These are phyloP conservation scores for Phytophthora parvispora DNA, from an alignment of 352 stramenopile genomes.

Conservation along the genomic window DNA sequence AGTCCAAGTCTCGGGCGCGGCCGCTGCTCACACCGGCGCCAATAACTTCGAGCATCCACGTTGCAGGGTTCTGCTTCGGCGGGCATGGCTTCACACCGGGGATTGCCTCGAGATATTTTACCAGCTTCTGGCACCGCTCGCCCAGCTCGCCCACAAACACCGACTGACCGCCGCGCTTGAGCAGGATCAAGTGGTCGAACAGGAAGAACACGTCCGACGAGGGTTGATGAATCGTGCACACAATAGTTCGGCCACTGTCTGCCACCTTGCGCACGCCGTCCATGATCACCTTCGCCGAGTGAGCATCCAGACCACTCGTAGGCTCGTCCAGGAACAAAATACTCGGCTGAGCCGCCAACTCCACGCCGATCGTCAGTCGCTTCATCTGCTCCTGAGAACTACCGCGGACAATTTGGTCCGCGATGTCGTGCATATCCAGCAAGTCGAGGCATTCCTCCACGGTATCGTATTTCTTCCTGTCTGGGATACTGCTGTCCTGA, in stretches of 20 bases:
- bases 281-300: conserved; percentile 80
- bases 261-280: conserved; percentile 81
- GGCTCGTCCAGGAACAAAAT: conserved; percentile 80
- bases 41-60: conserved; percentile 34
- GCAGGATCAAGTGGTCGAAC: conserved; percentile 82
- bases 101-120: conserved; percentile 65
- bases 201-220: conserved; percentile 81
- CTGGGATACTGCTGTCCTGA: conserved; percentile 10
- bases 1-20: too few relatives aligned
- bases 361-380: conserved; percentile 77
- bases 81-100: conserved; percentile 18
- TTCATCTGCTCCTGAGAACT: conserved; percentile 46
- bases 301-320: conserved; percentile 60
- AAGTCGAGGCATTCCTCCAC: conserved; percentile 38
- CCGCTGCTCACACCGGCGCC: conserved; percentile 37
- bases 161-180: conserved; percentile 57
- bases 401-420: conserved; percentile 35
- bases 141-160: conserved; percentile 89
- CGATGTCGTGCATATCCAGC: conserved; percentile 34
- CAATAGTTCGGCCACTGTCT: conserved; percentile 61
- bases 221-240: conserved; percentile 94
- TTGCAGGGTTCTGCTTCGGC: conserved; percentile 25
- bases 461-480: conserved; percentile 25
- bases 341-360: conserved; percentile 78
- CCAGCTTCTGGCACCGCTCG: conserved; percentile 43